These are phyloP conservation scores for Fusarium succisae DNA, from an alignment of 2,329 filamentous ascomycete species.

Conservation along the genomic window DNA sequence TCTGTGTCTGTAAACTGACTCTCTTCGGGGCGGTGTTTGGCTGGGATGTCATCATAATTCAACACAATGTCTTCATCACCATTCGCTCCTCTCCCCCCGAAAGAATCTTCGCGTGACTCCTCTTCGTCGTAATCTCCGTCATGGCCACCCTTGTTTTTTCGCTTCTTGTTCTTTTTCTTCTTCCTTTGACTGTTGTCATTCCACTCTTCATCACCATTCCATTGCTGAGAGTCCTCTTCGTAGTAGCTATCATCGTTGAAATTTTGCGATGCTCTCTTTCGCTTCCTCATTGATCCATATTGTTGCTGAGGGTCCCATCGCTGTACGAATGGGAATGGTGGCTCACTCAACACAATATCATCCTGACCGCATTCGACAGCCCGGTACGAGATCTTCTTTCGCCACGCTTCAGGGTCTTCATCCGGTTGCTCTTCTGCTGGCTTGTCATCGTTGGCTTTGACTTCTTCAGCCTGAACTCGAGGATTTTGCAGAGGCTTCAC, in stretches of 20 bases:
- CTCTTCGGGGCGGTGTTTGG: conserved; percentile 45
- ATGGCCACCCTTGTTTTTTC: conserved; percentile 40
- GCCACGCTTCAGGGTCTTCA: conserved; percentile 73
- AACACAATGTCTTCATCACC: conserved; percentile 47
- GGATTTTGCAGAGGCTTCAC: conserved; percentile 54
- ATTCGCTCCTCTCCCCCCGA: conserved; percentile 1
- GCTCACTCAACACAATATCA: conserved; percentile 73
- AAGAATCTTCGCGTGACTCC: neutral
- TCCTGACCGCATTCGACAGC: conserved; percentile 88
- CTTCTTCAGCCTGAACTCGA: conserved; percentile 42
- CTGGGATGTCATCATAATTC: conserved; percentile 52
- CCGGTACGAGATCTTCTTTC: conserved; percentile 74
- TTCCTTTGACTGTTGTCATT: conserved; percentile 49
- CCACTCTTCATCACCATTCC: conserved; percentile 42
- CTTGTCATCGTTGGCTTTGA: conserved; percentile 12
- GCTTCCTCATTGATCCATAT: conserved; percentile 54
- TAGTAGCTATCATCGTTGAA: conserved; percentile 44
- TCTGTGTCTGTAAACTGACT: conserved; percentile 61
- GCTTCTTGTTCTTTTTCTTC: conserved; percentile 53
- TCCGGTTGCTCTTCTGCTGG: conserved; percentile 33
- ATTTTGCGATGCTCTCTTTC: conserved; percentile 58
- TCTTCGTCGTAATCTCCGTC: conserved; percentile 20
- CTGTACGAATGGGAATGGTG: conserved; percentile 90
- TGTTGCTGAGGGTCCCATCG: conserved; percentile 84
- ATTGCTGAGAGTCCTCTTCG: conserved; percentile 40